A percentile compares a stretch with the other conserved stretches of the same genome.
Evolutionary conservation across 495 filamentous ascomycete species (phyloP).

Genomic region (Trichocladium antarcticum): DNA sequence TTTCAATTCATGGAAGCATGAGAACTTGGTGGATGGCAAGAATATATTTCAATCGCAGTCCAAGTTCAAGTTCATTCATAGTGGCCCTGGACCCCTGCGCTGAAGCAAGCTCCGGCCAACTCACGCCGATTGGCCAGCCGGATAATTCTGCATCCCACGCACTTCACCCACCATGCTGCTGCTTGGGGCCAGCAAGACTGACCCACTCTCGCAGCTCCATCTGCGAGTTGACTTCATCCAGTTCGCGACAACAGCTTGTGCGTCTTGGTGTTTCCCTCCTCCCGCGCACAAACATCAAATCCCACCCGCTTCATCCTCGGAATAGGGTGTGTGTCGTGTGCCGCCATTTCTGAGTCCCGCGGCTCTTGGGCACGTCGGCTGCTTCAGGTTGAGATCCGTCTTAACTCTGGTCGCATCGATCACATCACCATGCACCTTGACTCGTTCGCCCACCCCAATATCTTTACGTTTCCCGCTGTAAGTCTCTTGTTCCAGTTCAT

Average conservation of each 20-base stretch:
- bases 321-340: background rate
- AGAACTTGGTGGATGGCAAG: too few relatives aligned
- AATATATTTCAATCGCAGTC: too few relatives aligned
- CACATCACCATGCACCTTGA: conserved; percentile 23
- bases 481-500: too few relatives aligned
- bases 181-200: background rate
- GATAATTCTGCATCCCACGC: conserved; percentile 21
- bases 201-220: conserved; percentile 8
- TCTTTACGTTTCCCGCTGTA: conserved; percentile 17
- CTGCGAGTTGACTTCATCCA: conserved; percentile 8
- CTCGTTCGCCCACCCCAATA: conserved; percentile 9
- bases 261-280: background rate
- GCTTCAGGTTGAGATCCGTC: background rate
- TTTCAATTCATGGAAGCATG: too few relatives aligned
- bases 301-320: background rate
- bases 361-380: background rate
- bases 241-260: conserved; percentile 4
- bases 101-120: background rate
- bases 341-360: background rate
- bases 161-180: conserved; percentile 2
- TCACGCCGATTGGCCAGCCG: conserved; percentile 12
- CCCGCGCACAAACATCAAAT: background rate
- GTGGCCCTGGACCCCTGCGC: too few relatives aligned
- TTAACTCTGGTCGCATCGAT: conserved; percentile 6
- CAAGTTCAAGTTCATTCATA: too few relatives aligned